These are phyloP conservation scores for Phytophthora litchii DNA, from an alignment of 352 stramenopile genomes.

Conservation along the genomic window DNA sequence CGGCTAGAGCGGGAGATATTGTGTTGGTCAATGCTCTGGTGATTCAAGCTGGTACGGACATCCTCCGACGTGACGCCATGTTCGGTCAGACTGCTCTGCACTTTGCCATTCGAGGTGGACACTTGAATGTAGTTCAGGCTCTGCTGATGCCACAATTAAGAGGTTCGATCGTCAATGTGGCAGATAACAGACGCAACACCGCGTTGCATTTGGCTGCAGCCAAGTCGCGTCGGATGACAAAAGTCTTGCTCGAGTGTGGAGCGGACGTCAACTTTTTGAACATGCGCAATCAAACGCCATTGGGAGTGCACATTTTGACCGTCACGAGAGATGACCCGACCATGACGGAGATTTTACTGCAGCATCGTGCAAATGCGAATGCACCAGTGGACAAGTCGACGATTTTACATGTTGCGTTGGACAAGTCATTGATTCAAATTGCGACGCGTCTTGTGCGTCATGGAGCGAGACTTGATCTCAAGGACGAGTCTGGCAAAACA, in stretches of 20 bases:
- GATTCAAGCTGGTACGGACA: conserved; percentile 74
- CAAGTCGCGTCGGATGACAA: conserved; percentile 71
- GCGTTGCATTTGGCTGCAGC: conserved; percentile 62
- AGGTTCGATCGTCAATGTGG: conserved; percentile 72
- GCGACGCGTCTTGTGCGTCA: conserved; percentile 58
- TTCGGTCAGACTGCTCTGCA: conserved; percentile 74
- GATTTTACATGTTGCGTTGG: conserved; percentile 64
- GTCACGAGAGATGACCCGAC: conserved; percentile 61
- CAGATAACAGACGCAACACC: conserved; percentile 70
- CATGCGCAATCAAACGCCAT: conserved; percentile 68
- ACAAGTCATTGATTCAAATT: conserved; percentile 60
- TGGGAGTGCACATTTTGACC: conserved; percentile 72
- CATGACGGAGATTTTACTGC: conserved; percentile 64
- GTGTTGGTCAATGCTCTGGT: conserved; percentile 71
- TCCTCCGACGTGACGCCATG: conserved; percentile 67
- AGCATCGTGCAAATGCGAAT: conserved; percentile 61
- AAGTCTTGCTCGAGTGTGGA: conserved; percentile 58
- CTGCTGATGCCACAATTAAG: conserved; percentile 69
- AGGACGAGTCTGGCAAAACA: conserved; percentile 62
- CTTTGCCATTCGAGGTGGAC: conserved; percentile 69
- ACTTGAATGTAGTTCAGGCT: conserved; percentile 69
- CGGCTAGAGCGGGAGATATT: conserved; percentile 62
- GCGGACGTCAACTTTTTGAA: conserved; percentile 72
- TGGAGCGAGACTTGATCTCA: conserved; percentile 57
- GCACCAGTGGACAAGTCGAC: conserved; percentile 66